Percentiles rank a stretch among this genome's conserved stretches.
Evolutionary conservation across 352 stramenopile genomes (phyloP).

Genomic region (Globisporangium cylindrosporum): DNA sequence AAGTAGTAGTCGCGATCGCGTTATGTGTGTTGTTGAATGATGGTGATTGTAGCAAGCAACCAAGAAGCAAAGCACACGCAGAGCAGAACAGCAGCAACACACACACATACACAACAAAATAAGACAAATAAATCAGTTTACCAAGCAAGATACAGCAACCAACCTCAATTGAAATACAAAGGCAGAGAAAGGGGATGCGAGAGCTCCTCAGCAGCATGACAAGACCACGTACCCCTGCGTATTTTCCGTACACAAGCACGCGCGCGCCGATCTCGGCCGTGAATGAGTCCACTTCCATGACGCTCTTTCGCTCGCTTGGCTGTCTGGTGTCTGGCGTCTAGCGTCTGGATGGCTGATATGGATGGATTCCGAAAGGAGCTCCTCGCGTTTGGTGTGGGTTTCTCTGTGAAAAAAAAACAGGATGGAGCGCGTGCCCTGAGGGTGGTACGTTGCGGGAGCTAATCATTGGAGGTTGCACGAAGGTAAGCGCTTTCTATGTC

Average conservation of each 20-base stretch:
- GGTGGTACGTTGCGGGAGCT: not conserved
- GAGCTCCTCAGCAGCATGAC: not conserved
- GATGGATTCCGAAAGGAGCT: constrained; percentile 4
- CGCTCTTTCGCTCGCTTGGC: constrained; percentile 21
- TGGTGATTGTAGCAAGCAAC: not conserved
- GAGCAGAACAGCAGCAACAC: not conserved
- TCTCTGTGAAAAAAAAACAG: not conserved
- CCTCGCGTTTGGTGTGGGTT: not conserved
- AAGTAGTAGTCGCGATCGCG: not conserved
- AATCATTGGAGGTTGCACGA: not conserved
- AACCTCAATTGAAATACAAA: not conserved
- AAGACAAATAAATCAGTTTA: not conserved
- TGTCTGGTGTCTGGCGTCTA: not conserved
- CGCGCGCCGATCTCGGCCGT: constrained; percentile 33
- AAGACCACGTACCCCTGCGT: constrained; percentile 56
- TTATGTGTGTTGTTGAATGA: not conserved
- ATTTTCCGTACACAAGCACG: constrained; percentile 79
- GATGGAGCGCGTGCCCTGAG: not conserved
- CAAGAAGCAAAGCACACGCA: constrained; percentile 5
- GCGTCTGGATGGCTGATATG: constrained; percentile 1
- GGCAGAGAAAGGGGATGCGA: not conserved
- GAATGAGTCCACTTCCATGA: constrained; percentile 31
- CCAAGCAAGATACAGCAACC: not conserved
- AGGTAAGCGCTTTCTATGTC: not conserved
- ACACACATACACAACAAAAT: constrained; percentile 13